Conservation (phyloP, 768 basidiomycete genomes). For the Crucibulum laeve region DNA sequence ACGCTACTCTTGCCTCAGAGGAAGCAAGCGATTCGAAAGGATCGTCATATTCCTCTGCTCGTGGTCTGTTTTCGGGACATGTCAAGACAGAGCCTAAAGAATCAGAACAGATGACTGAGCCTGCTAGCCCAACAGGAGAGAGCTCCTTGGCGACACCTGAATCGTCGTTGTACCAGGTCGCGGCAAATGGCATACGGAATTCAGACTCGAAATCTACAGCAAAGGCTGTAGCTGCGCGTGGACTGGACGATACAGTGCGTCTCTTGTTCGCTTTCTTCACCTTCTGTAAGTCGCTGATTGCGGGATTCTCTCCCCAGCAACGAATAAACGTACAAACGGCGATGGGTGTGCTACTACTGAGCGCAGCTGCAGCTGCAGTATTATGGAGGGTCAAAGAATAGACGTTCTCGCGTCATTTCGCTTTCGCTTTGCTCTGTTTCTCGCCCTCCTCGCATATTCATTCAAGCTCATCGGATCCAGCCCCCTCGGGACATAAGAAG, state of each 20-base stretch:
- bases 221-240: neutral
- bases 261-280: conserved; percentile 6
- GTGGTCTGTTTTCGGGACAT: neutral
- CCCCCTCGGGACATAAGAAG: too few species aligned
- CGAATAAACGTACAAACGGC: conserved; percentile 48
- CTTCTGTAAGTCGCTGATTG: neutral
- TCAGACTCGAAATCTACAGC: neutral
- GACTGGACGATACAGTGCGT: conserved; percentile 7
- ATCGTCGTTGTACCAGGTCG: conserved; percentile 7
- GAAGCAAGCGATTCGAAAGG: conserved; percentile 8
- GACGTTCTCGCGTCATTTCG: neutral
- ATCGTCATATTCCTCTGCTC: neutral
- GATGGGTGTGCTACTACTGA: conserved; percentile 59
- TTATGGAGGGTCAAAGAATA: conserved; percentile 62
- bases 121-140: conserved; percentile 8
- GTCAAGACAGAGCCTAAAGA: conserved; percentile 13
- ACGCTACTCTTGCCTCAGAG: conserved; percentile 27
- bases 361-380: conserved; percentile 68
- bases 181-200: neutral
- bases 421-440: neutral
- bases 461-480: too few species aligned
- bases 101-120: conserved; percentile 2
- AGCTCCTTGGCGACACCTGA: conserved; percentile 20
- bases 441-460: too few species aligned
- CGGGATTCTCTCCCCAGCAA: conserved; percentile 9